phyloP scores from a whole-genome alignment of 202 grass and related monocot genomes.

The Brachypodium distachyon region DNA sequence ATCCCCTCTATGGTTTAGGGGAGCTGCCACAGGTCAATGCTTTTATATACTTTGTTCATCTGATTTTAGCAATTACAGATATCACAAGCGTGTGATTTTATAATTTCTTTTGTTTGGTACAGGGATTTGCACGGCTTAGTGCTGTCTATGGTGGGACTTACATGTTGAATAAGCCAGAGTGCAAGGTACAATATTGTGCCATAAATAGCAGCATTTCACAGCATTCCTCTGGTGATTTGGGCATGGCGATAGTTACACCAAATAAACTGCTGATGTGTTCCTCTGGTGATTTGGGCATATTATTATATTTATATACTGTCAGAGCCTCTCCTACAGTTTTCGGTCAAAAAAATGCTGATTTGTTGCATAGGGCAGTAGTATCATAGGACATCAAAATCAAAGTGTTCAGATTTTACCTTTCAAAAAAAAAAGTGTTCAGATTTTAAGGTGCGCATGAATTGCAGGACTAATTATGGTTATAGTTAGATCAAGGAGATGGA shows the following conservation, averaged over 20 bases:
- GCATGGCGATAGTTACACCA: not conserved
- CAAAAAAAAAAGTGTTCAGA: no score
- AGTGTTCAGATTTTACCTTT: no score
- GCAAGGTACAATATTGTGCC: slow-evolving; percentile 61
- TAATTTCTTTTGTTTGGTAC: slow-evolving; percentile 7
- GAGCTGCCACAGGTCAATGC: slow-evolving; percentile 80
- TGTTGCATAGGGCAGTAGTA: not conserved
- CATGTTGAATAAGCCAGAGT: slow-evolving; percentile 92
- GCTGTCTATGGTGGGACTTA: slow-evolving; percentile 96
- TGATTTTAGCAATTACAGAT: not conserved
- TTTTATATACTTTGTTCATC: not conserved
- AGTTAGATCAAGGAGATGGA: not conserved
- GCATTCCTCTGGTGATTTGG: not conserved
- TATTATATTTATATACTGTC: no score
- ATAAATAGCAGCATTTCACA: not conserved
- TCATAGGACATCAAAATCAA: not conserved
- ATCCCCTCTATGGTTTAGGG: slow-evolving; percentile 85
- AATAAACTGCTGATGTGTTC: not conserved
- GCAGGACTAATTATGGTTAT: not conserved
- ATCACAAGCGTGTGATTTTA: not conserved
- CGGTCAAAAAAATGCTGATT: not conserved
- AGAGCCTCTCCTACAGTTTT: no score
- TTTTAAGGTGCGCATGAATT: not conserved
- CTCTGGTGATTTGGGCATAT: no score
- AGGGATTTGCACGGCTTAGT: slow-evolving; percentile 91